A percentile compares a stretch with the other conserved stretches of the same genome.
phyloP scores from a whole-genome alignment of 1,284 basidiomycete genomes.

The Cryptococcus jaspeensis region DNA sequence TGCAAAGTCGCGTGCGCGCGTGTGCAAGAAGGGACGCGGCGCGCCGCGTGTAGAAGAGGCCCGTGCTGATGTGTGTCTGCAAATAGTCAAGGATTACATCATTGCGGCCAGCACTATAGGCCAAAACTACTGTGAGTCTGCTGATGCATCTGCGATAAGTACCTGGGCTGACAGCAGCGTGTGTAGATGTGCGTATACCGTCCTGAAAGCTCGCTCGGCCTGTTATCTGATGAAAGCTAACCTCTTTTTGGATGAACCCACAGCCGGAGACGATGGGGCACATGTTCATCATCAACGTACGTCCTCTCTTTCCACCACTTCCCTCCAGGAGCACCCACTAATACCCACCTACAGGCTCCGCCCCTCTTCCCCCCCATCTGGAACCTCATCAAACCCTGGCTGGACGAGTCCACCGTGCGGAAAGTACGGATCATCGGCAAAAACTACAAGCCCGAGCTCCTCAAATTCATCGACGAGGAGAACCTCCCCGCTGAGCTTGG shows the following conservation, averaged over 20 bases:
- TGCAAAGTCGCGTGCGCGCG: not conserved
- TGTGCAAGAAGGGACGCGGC: not conserved
- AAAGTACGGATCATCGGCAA: conserved; percentile 84
- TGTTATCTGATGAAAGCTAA: no score
- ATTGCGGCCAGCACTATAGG: conserved; percentile 74
- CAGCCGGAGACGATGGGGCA: conserved; percentile 92
- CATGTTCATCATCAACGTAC: conserved; percentile 87
- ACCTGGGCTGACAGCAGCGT: not conserved
- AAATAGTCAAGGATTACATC: conserved; percentile 82
- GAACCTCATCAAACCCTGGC: conserved; percentile 86
- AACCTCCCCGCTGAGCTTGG: conserved; percentile 84
- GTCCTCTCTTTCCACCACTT: conserved; percentile 7
- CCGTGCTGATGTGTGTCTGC: not conserved
- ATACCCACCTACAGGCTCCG: conserved; percentile 56
- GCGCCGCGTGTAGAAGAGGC: not conserved
- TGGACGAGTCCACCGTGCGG: conserved; percentile 89
- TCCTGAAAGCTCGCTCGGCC: no score
- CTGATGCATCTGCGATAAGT: not conserved
- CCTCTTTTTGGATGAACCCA: not conserved
- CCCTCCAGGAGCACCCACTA: conserved; percentile 30
- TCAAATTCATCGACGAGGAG: conserved; percentile 76
- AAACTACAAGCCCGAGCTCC: conserved; percentile 62
- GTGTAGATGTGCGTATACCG: conserved; percentile 11
- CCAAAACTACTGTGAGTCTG: conserved; percentile 69
- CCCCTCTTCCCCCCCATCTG: conserved; percentile 90